These are phyloP conservation scores for Aspergillus carlsbadensis DNA, from an alignment of 495 filamentous ascomycete genomes.

Conservation along the genomic window DNA sequence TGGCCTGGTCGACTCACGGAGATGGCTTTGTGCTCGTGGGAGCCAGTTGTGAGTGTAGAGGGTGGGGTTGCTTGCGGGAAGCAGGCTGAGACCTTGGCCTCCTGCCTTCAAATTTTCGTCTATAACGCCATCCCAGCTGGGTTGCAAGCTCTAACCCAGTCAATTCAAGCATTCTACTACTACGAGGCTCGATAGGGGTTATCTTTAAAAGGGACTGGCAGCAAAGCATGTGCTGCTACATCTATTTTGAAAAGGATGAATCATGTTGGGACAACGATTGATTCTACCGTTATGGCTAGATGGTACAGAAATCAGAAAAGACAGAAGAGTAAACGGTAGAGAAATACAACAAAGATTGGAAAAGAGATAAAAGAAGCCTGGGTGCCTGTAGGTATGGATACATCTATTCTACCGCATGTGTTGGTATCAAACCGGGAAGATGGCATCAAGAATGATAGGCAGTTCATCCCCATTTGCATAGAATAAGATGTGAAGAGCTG, in stretches of 20 bases:
- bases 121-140: no score
- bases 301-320: background rate
- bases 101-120: no score
- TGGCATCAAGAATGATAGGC: conserved; percentile 18
- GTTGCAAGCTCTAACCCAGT: no score
- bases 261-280: background rate
- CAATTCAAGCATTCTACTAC: no score
- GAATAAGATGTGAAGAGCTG: conserved; percentile 9
- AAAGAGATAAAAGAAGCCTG: conserved; percentile 13
- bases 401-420: conserved; percentile 29
- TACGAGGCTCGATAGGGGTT: no score
- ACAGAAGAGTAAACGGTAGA: background rate
- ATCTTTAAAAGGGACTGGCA: no score
- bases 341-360: conserved; percentile 14
- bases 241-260: background rate
- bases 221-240: background rate
- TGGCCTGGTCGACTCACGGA: no score
- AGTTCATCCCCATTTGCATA: conserved; percentile 20
- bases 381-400: conserved; percentile 29
- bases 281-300: conserved; percentile 9
- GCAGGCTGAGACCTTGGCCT: no score
- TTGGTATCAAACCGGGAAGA: conserved; percentile 15
- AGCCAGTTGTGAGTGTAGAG: no score
- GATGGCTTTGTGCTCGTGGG: no score
- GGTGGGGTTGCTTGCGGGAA: no score